Percentiles rank a stretch among this genome's conserved stretches.
Evolutionary conservation across 345 rosid genomes (phyloP).

Genomic region (Brassica juncea): DNA sequence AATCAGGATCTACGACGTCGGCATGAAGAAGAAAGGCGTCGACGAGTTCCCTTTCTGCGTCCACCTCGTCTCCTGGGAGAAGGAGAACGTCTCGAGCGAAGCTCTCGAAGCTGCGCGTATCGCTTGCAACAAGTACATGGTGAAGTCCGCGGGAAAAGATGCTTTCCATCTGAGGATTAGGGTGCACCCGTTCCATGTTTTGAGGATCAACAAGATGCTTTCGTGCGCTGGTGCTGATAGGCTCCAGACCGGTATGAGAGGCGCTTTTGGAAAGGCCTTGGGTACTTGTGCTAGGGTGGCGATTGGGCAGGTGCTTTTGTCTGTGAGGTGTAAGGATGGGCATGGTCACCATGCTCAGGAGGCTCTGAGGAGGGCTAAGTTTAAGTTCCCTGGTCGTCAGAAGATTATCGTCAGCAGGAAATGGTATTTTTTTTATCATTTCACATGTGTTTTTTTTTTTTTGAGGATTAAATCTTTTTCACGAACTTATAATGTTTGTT

Average conservation of each 20-base stretch:
- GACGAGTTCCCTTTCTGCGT: constrained; percentile 83
- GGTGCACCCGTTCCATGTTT: constrained; percentile 80
- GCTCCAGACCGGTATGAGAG: constrained; percentile 84
- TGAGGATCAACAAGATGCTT: constrained; percentile 84
- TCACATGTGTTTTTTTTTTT: background rate
- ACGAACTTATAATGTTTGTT: background rate
- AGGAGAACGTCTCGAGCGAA: constrained; percentile 74
- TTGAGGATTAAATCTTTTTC: background rate
- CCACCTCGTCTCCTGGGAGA: constrained; percentile 83
- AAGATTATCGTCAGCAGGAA: constrained; percentile 83
- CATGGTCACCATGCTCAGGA: constrained; percentile 74
- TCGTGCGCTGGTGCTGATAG: constrained; percentile 90
- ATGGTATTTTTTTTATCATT: constrained; percentile 46
- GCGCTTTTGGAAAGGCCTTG: constrained; percentile 78
- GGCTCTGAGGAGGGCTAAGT: constrained; percentile 80
- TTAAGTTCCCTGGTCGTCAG: constrained; percentile 80
- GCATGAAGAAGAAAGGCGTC: constrained; percentile 81
- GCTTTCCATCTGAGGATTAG: constrained; percentile 76
- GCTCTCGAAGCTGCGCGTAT: constrained; percentile 81
- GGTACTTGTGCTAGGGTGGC: constrained; percentile 75
- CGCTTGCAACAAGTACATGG: constrained; percentile 82
- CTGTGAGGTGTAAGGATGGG: constrained; percentile 72
- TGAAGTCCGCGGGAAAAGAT: constrained; percentile 73
- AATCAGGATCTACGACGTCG: constrained; percentile 79
- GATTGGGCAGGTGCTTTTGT: constrained; percentile 78